Percentiles rank a stretch among this genome's conserved stretches.
These are phyloP conservation scores for Amphicarpaea edgeworthii DNA, from an alignment of 306 rosid species.

Conservation along the genomic window DNA sequence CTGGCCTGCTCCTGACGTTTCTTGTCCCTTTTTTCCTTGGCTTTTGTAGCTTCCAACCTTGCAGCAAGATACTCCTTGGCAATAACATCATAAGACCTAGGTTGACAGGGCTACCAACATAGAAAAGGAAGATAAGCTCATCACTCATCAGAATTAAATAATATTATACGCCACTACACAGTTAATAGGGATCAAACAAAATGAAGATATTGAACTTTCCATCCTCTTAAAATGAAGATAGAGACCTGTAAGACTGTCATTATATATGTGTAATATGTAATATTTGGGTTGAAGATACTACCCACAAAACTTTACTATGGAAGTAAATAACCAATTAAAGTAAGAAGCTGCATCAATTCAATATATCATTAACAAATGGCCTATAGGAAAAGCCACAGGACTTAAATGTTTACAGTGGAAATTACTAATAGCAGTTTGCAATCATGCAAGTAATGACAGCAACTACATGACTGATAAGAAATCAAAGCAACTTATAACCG, in stretches of 20 bases:
- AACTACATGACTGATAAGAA: conserved; percentile 28
- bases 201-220: conserved; percentile 1
- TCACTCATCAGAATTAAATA: conserved; percentile 17
- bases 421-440: conserved; percentile 1
- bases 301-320: not conserved
- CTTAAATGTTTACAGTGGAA: not conserved
- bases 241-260: not conserved
- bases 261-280: not conserved
- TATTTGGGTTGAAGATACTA: not conserved
- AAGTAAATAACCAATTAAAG: not conserved
- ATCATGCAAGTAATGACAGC: not conserved
- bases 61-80: conserved; percentile 83
- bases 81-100: conserved; percentile 79
- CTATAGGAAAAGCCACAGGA: not conserved
- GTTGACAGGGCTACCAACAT: conserved; percentile 58
- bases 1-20: conserved; percentile 82
- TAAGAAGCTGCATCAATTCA: conserved; percentile 29
- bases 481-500: no score
- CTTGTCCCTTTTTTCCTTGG: conserved; percentile 77
- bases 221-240: not conserved
- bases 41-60: conserved; percentile 80
- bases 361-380: not conserved
- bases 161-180: not conserved
- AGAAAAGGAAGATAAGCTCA: conserved; percentile 39
- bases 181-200: conserved; percentile 30